Conservation (phyloP, 768 basidiomycete genomes). For the Mycena amicta region DNA sequence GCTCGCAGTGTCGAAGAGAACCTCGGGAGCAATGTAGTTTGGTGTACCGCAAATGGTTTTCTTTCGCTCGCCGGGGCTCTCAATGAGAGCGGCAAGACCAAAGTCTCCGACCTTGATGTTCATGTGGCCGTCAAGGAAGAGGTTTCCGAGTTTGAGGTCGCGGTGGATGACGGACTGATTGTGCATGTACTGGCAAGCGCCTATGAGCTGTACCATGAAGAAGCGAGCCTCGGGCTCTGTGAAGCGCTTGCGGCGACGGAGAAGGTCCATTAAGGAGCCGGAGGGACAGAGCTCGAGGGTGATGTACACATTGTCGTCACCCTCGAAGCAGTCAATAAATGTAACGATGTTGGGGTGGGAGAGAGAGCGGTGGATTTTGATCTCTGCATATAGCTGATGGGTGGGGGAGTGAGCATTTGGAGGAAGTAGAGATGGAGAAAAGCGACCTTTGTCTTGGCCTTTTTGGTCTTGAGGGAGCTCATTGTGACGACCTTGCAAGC, state of each 20-base stretch:
- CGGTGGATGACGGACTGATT: constrained; percentile 95
- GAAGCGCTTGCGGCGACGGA: constrained; percentile 83
- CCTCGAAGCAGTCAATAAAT: constrained; percentile 95
- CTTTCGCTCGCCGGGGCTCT: constrained; percentile 94
- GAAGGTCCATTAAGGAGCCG: constrained; percentile 89
- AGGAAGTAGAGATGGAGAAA: not conserved
- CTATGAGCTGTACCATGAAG: constrained; percentile 92
- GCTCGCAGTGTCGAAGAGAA: constrained; percentile 92
- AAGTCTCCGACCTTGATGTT: constrained; percentile 98
- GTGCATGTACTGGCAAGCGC: constrained; percentile 98
- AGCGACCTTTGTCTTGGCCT: constrained; percentile 92
- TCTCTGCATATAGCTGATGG: constrained; percentile 91
- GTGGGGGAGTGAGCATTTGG: constrained; percentile 1
- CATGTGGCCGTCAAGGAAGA: constrained; percentile 90
- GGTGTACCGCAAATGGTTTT: constrained; percentile 99
- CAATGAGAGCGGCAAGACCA: constrained; percentile 94
- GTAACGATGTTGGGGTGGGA: constrained; percentile 90
- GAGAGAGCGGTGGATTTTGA: constrained; percentile 93
- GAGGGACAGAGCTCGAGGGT: constrained; percentile 89
- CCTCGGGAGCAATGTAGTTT: constrained; percentile 98
- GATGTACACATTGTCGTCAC: constrained; percentile 96
- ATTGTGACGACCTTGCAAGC: constrained; percentile 98
- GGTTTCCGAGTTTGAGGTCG: constrained; percentile 94
- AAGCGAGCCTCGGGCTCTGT: constrained; percentile 92
- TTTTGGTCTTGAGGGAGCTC: constrained; percentile 88